Conservation (phyloP, 148 eudicot genomes). For the Rhododendron simsii region DNA sequence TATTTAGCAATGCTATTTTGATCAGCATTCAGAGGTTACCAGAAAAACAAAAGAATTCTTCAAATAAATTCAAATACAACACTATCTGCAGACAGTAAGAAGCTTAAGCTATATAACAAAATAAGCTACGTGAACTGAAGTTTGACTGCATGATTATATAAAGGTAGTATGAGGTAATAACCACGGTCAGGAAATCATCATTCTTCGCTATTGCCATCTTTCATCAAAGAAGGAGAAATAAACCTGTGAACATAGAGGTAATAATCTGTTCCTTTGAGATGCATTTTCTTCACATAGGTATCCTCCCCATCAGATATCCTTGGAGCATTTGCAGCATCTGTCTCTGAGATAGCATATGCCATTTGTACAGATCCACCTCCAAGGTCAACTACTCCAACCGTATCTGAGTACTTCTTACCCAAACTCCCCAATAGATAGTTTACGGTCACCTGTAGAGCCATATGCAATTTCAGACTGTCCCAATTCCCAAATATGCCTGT, state of each 20-base stretch:
- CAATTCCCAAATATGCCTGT: neutral
- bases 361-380: slow-evolving; percentile 99
- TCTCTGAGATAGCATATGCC: slow-evolving; percentile 95
- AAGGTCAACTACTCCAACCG: slow-evolving; percentile 99
- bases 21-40: neutral
- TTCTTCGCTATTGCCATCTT: neutral
- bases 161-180: neutral
- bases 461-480: slow-evolving; percentile 1
- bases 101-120: neutral
- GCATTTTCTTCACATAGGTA: slow-evolving; percentile 87
- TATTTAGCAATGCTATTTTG: neutral
- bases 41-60: neutral
- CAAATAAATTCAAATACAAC: neutral
- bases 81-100: neutral
- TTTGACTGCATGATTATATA: neutral
- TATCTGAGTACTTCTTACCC: slow-evolving; percentile 67
- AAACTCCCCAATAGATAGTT: slow-evolving; percentile 75
- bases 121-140: neutral
- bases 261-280: slow-evolving; percentile 78
- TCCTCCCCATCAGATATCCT: slow-evolving; percentile 67
- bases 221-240: neutral
- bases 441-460: slow-evolving; percentile 68
- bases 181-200: neutral
- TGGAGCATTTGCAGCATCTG: slow-evolving; percentile 89
- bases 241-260: slow-evolving; percentile 96